A percentile compares a stretch with the other conserved stretches of the same genome.
Evolutionary conservation across 768 basidiomycete species (phyloP).

Genomic region (Boletus rufocinnamomeus): DNA sequence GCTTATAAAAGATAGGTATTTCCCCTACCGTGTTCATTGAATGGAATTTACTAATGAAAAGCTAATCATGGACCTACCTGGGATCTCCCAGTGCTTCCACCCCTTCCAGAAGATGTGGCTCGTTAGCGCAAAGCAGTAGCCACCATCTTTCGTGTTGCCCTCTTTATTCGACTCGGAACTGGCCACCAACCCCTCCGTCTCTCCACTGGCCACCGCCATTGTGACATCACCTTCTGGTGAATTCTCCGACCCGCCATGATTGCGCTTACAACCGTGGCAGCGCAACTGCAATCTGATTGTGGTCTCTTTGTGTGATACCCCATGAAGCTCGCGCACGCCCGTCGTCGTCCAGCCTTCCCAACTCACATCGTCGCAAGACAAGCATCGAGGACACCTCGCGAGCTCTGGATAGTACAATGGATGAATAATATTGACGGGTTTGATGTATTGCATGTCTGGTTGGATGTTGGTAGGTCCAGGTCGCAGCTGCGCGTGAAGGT

Average conservation of each 20-base stretch:
- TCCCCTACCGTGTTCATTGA: background rate
- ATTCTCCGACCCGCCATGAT: background rate
- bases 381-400: background rate
- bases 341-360: conserved; percentile 9
- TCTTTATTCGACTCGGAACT: background rate
- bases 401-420: conserved; percentile 14
- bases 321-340: conserved; percentile 5
- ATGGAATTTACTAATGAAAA: background rate
- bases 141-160: background rate
- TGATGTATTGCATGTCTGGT: conserved; percentile 2
- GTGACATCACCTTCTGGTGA: background rate
- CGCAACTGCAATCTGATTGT: background rate
- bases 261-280: background rate
- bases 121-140: background rate
- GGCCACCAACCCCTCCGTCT: background rate
- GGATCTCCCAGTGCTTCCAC: background rate
- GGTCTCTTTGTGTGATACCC: background rate
- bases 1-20: background rate
- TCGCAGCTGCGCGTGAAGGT: background rate
- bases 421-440: conserved; percentile 11
- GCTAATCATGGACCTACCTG: background rate
- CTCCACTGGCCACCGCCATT: background rate
- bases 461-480: background rate
- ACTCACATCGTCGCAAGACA: background rate
- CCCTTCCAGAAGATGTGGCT: background rate